Percentiles rank a stretch among this genome's conserved stretches.
Conservation (phyloP, 1,139 yeast species). For the Suhomyces taliae region DNA sequence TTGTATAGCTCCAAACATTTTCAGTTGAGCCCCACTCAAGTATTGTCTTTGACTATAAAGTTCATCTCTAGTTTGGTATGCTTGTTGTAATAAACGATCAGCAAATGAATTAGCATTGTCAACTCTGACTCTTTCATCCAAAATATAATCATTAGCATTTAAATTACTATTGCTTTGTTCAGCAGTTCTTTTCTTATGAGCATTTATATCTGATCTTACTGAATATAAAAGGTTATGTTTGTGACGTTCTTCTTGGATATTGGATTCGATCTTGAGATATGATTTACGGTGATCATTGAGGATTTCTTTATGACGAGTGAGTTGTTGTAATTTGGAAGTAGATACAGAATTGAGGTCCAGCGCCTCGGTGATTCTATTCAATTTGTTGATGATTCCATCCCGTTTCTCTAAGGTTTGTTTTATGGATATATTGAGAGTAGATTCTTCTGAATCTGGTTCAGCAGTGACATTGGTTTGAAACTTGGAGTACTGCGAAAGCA, state of each 20-base stretch:
- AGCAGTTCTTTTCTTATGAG: conserved; percentile 45
- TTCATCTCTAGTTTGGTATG: conserved; percentile 87
- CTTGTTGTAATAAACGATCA: conserved; percentile 77
- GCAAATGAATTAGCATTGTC: conserved; percentile 75
- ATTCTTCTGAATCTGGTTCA: conserved; percentile 62
- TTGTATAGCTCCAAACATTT: conserved; percentile 60
- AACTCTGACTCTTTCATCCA: conserved; percentile 73
- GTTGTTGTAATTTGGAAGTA: conserved; percentile 76
- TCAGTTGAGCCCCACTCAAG: conserved; percentile 63
- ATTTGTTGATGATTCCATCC: conserved; percentile 30
- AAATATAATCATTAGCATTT: conserved; percentile 61
- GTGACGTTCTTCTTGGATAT: conserved; percentile 73
- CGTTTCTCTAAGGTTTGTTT: conserved; percentile 35
- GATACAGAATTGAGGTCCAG: conserved; percentile 51
- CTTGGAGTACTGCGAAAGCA: conserved; percentile 36
- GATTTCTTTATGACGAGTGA: conserved; percentile 78
- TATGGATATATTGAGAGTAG: conserved; percentile 55
- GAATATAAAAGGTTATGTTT: conserved; percentile 70
- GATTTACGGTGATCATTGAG: conserved; percentile 69
- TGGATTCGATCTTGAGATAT: conserved; percentile 55
- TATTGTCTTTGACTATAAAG: conserved; percentile 68
- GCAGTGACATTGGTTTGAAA: conserved; percentile 27
- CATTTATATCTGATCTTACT: conserved; percentile 75
- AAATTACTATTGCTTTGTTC: conserved; percentile 31
- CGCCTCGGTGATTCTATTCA: conserved; percentile 52